phyloP scores from a whole-genome alignment of 495 filamentous ascomycete species.

The Penicillium turbatum region DNA sequence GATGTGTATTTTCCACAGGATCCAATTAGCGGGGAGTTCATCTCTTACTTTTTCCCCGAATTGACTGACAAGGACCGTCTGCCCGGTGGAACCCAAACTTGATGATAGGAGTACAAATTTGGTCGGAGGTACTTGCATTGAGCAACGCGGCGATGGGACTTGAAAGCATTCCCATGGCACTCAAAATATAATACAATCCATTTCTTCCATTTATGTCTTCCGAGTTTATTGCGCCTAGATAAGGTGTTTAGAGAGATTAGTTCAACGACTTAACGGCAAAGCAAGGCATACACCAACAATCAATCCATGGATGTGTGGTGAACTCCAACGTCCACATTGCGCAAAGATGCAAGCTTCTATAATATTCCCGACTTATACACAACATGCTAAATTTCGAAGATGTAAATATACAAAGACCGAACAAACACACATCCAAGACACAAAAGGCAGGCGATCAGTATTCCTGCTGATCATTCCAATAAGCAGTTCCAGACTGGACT shows the following conservation, averaged over 20 bases:
- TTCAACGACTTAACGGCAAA: too few species aligned
- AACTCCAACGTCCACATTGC: too few species aligned
- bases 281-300: too few species aligned
- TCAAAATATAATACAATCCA: too few species aligned
- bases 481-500: slow-evolving; percentile 58
- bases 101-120: not conserved
- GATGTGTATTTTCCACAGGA: slow-evolving; percentile 42
- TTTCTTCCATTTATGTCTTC: too few species aligned
- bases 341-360: too few species aligned
- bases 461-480: slow-evolving; percentile 54
- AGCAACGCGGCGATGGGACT: not conserved
- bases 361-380: too few species aligned
- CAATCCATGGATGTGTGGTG: too few species aligned
- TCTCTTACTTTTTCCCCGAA: slow-evolving; percentile 42
- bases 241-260: too few species aligned
- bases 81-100: not conserved
- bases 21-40: slow-evolving; percentile 42
- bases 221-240: too few species aligned
- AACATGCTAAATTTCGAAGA: not conserved
- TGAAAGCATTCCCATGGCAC: too few species aligned
- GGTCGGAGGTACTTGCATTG: not conserved
- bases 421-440: not conserved
- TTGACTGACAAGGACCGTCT: slow-evolving; percentile 8
- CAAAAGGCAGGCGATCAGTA: slow-evolving; percentile 33
- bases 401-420: not conserved